These are phyloP conservation scores for Beta lomatogona DNA, from an alignment of 179 eudicot species.

Conservation along the genomic window DNA sequence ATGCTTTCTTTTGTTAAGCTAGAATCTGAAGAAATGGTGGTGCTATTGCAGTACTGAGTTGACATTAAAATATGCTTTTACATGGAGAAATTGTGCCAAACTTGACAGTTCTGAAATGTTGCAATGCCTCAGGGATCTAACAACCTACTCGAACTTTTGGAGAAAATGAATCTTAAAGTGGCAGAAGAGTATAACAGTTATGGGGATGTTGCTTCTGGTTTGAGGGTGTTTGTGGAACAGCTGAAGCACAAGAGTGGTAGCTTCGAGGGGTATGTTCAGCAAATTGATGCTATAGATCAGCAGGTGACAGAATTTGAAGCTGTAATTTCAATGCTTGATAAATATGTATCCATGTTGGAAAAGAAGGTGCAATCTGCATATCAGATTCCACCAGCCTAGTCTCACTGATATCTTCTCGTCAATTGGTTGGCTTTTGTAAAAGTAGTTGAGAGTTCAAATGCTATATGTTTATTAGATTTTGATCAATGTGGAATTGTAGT, in stretches of 20 bases:
- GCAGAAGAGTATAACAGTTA: constrained; percentile 86
- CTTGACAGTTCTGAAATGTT: not conserved
- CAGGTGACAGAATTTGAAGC: constrained; percentile 97
- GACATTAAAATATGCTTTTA: not conserved
- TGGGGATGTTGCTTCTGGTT: constrained; percentile 86
- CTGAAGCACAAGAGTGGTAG: constrained; percentile 70
- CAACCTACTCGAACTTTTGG: constrained; percentile 76
- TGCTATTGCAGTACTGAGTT: not conserved
- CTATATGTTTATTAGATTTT: not conserved
- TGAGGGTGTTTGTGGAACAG: constrained; percentile 95
- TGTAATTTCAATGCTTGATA: constrained; percentile 88
- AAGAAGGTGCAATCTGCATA: constrained; percentile 67
- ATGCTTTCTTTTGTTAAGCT: not conserved
- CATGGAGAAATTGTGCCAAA: not conserved
- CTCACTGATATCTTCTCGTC: not conserved
- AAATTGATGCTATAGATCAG: constrained; percentile 82
- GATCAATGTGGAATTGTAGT: not conserved
- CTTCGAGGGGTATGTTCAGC: constrained; percentile 82
- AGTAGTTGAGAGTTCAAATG: not conserved
- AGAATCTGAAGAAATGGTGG: not conserved
- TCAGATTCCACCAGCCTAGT: constrained; percentile 57
- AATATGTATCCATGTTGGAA: constrained; percentile 74
- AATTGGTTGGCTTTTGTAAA: not conserved
- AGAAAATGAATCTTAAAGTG: constrained; percentile 91
- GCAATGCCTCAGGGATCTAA: constrained; percentile 61